Percentiles rank a stretch among this genome's conserved stretches.
These are phyloP conservation scores for Mycocentrospora acerina DNA, from an alignment of 2,329 filamentous ascomycete genomes.

Conservation along the genomic window DNA sequence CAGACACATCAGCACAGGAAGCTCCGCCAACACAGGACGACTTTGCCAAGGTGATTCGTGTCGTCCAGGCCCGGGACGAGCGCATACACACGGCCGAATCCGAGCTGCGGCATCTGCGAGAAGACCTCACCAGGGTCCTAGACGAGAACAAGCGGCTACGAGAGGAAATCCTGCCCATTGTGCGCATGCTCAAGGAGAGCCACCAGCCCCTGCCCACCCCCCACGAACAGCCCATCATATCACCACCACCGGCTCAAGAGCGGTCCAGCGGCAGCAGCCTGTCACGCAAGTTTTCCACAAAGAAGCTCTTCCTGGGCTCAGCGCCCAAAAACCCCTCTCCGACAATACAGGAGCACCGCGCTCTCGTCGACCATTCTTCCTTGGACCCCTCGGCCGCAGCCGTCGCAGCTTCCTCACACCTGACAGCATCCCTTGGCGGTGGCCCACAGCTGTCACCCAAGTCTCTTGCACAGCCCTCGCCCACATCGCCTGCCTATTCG, in stretches of 20 bases:
- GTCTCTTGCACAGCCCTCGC: slow-evolving; percentile 48
- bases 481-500: slow-evolving; percentile 53
- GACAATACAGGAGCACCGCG: slow-evolving; percentile 49
- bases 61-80: slow-evolving; percentile 86
- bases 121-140: slow-evolving; percentile 52
- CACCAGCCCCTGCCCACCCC: slow-evolving; percentile 71
- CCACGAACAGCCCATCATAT: slow-evolving; percentile 38
- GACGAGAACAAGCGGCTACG: slow-evolving; percentile 87
- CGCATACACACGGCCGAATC: slow-evolving; percentile 80
- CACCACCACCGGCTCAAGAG: slow-evolving; percentile 38
- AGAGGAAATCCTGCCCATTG: slow-evolving; percentile 87
- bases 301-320: slow-evolving; percentile 53
- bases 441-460: slow-evolving; percentile 45
- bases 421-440: slow-evolving; percentile 51
- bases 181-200: slow-evolving; percentile 88
- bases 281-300: slow-evolving; percentile 56
- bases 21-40: slow-evolving; percentile 89
- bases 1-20: slow-evolving; percentile 83
- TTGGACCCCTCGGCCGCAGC: slow-evolving; percentile 55
- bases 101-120: slow-evolving; percentile 74
- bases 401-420: slow-evolving; percentile 52
- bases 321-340: slow-evolving; percentile 54
- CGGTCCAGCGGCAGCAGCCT: slow-evolving; percentile 47
- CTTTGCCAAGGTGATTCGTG: slow-evolving; percentile 85
- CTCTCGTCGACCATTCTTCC: slow-evolving; percentile 44